Conservation (phyloP, 208 protist genomes). For the Leishmania major region DNA sequence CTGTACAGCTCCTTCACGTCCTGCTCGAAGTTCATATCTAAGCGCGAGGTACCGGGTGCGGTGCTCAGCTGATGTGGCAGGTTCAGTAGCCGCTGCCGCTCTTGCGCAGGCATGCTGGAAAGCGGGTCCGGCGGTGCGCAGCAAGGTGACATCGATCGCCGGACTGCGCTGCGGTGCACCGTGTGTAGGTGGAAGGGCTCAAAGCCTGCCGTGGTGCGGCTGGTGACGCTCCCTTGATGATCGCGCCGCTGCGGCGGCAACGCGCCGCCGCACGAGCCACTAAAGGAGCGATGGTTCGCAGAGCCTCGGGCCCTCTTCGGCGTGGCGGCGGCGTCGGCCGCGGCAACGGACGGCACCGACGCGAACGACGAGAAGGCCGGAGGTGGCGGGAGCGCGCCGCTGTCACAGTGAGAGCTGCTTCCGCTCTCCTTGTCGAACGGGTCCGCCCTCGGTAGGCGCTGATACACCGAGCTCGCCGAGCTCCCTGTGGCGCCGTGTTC, state of each 20-base stretch:
- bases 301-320: neutral
- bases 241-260: neutral
- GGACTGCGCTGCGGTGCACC: conserved; percentile 17
- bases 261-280: neutral
- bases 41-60: conserved; percentile 27
- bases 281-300: neutral
- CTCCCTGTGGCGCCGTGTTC: too few species aligned
- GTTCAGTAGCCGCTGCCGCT: conserved; percentile 27
- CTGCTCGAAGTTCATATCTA: conserved; percentile 63
- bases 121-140: conserved; percentile 18
- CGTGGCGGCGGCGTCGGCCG: neutral
- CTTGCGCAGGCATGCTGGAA: conserved; percentile 9
- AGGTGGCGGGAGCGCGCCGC: neutral
- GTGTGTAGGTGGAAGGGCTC: conserved; percentile 26
- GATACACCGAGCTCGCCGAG: neutral
- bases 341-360: neutral
- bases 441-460: neutral
- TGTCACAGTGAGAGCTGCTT: neutral
- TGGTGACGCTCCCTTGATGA: conserved; percentile 1
- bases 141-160: conserved; percentile 14
- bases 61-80: conserved; percentile 22
- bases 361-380: neutral
- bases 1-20: conserved; percentile 63
- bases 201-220: conserved; percentile 4
- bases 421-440: neutral